Base-by-base conservation (phyloP, 1,139 yeast species). In the Maudiozyma humilis region DNA sequence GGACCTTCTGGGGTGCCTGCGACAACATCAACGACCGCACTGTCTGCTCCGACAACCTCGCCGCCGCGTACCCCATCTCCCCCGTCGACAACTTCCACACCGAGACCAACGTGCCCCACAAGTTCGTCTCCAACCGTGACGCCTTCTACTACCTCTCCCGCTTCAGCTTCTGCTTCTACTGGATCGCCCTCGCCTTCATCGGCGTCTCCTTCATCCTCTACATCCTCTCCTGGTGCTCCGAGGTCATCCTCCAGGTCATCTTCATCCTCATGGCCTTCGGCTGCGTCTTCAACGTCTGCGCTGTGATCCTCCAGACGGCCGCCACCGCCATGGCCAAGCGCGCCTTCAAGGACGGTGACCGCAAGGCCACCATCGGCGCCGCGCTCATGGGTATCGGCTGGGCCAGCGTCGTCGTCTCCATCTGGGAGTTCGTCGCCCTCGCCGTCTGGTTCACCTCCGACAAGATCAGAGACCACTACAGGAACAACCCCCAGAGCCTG, bases 1-100 rank as follows among this genome's bases (percentile, higher is more conserved):
- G 91, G 91, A 79, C 89, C 2, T 83, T 78, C 69, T 83, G 93
- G 93, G 91, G 91, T 54, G 73, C 81, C 39, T 81, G 88, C 64
- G 71, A 73, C 44, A 49, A 46, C 4, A 50, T 48, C 17, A 50
- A 54, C 41, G 56, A 51, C 30, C 55, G 57, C 34, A 65, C 64
- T 18, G 43, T 52, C 18, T 67, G 70, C 46, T 48, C 51, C 15
- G 47, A 56, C 19, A 58, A 66, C 55, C 66, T 67, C 50, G 66
- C 71, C 42, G 75, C 81, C 19, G 91, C 84, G 40, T 74, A 70
- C 57, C 88, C 93, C 47, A 66, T 83, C 49, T 80, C 88, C 3
- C 93, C 93, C 17, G 73, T 67, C 41, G 87, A 82, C 61, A 83
- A 83, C 67, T 83, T 81, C 54, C 70, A 69, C 42, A 79, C 85